These are phyloP conservation scores for Calonectria leucothoes DNA, from an alignment of 2,329 filamentous ascomycete species.

Conservation along the genomic window DNA sequence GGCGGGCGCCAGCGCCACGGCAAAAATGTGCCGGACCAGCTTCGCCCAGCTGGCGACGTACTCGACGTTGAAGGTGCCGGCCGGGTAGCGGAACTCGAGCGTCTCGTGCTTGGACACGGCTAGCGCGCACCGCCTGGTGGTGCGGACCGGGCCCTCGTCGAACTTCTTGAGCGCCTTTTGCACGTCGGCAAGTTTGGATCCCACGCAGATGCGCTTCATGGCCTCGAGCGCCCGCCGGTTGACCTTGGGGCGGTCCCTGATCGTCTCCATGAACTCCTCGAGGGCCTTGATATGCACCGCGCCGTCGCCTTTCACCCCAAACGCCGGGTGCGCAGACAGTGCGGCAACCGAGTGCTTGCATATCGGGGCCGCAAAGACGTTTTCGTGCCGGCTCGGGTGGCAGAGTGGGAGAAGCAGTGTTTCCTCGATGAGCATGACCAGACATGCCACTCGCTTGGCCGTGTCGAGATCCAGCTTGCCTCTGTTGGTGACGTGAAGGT, in stretches of 20 bases:
- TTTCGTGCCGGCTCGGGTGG: constrained; percentile 32
- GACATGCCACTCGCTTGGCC: constrained; percentile 31
- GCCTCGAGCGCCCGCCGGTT: constrained; percentile 15
- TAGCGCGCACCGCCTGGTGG: constrained; percentile 38
- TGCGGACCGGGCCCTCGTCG: constrained; percentile 34
- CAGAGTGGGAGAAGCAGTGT: constrained; percentile 36
- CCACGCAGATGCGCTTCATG: constrained; percentile 34
- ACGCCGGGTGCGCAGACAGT: neutral
- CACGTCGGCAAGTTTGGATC: constrained; percentile 19
- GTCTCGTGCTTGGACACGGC: constrained; percentile 40
- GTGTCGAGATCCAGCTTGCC: constrained; percentile 29
- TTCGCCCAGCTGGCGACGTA: constrained; percentile 41
- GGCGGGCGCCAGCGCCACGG: constrained; percentile 29
- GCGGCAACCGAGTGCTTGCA: constrained; percentile 33
- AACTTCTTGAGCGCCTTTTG: constrained; percentile 34
- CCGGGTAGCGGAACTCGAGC: constrained; percentile 44
- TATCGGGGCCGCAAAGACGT: constrained; percentile 19
- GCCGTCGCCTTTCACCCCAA: constrained; percentile 16
- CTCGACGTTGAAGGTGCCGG: constrained; percentile 39
- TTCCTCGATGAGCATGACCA: constrained; percentile 39
- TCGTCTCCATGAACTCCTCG: neutral
- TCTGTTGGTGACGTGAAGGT: constrained; percentile 40
- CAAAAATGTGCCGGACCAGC: constrained; percentile 38
- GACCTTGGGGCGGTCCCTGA: constrained; percentile 24
- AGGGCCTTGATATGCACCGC: constrained; percentile 14